A percentile compares a stretch with the other conserved stretches of the same genome.
Evolutionary conservation across 805 yeast genomes (phyloP).

Genomic region (Yamadazyma tumulicola): DNA sequence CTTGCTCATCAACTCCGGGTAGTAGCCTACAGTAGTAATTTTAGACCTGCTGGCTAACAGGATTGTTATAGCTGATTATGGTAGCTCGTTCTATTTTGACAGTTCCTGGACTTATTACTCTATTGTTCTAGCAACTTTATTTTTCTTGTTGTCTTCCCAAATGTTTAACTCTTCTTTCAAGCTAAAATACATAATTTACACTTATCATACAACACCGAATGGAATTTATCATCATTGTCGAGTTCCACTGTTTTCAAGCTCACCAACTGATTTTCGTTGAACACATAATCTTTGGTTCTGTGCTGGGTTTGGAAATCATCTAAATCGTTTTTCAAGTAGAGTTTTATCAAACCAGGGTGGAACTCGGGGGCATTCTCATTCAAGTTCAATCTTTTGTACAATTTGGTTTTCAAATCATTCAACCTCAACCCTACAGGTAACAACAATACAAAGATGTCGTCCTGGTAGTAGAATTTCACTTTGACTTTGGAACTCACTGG

Average conservation of each 20-base stretch:
- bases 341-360: conserved; percentile 21
- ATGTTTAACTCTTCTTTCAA: no score
- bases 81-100: no score
- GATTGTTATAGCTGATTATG: no score
- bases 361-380: conserved; percentile 13
- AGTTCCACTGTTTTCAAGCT: conserved; percentile 33
- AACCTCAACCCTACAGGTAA: conserved; percentile 47
- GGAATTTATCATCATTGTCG: conserved; percentile 38
- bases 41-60: no score
- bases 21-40: no score
- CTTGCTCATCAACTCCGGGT: no score
- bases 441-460: conserved; percentile 74
- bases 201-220: conserved; percentile 37
- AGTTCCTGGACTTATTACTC: no score
- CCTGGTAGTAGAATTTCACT: conserved; percentile 73
- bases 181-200: conserved; percentile 38
- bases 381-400: conserved; percentile 46
- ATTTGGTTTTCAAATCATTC: conserved; percentile 48
- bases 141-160: no score
- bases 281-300: conserved; percentile 24
- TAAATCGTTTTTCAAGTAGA: conserved; percentile 40
- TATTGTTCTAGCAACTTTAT: no score
- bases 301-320: conserved; percentile 36
- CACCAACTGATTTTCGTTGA: conserved; percentile 22
- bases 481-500: conserved; percentile 40